Evolutionary conservation across 495 filamentous ascomycete species (phyloP).

Genomic region (Lasiosphaeris hirsuta): DNA sequence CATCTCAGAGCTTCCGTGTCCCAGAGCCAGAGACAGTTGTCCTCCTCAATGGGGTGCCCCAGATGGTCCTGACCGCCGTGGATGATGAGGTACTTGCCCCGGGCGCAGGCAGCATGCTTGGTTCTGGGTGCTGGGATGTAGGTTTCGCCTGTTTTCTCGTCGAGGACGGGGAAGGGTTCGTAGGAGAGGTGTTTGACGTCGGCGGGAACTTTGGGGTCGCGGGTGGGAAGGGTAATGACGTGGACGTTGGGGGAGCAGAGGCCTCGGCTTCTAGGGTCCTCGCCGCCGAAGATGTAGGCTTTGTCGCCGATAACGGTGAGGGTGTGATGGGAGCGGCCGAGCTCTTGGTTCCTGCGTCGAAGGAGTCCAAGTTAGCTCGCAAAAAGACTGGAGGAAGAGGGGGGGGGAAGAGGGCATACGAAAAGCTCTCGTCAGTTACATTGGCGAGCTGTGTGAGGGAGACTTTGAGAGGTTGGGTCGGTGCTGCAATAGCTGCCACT

Average conservation of each 20-base stretch:
- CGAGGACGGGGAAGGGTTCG: constrained; percentile 21
- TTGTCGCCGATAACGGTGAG: constrained; percentile 45
- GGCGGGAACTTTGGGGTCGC: constrained; percentile 10
- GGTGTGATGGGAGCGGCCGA: constrained; percentile 46
- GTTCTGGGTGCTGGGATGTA: constrained; percentile 38
- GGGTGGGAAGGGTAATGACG: constrained; percentile 37
- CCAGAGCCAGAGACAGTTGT: constrained; percentile 46
- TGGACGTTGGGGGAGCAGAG: constrained; percentile 48
- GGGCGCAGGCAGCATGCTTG: constrained; percentile 41
- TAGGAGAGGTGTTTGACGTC: constrained; percentile 17
- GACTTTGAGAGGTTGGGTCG: constrained; percentile 43
- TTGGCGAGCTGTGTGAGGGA: constrained; percentile 38
- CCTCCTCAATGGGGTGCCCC: constrained; percentile 39
- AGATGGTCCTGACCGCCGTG: constrained; percentile 43
- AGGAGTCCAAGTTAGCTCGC: neutral
- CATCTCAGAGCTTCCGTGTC: constrained; percentile 40
- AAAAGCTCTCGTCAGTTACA: constrained; percentile 17
- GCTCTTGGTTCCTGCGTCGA: constrained; percentile 23
- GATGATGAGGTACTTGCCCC: constrained; percentile 37
- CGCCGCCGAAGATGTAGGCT: constrained; percentile 53
- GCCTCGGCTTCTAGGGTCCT: constrained; percentile 26
- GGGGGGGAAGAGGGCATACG: constrained; percentile 10
- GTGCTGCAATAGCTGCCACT: constrained; percentile 34
- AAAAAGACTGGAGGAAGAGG: neutral
- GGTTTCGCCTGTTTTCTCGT: constrained; percentile 33